Percentiles rank a stretch among this genome's conserved stretches.
Conservation (phyloP, 2,329 filamentous ascomycete species). For the Colletotrichum caudatum region DNA sequence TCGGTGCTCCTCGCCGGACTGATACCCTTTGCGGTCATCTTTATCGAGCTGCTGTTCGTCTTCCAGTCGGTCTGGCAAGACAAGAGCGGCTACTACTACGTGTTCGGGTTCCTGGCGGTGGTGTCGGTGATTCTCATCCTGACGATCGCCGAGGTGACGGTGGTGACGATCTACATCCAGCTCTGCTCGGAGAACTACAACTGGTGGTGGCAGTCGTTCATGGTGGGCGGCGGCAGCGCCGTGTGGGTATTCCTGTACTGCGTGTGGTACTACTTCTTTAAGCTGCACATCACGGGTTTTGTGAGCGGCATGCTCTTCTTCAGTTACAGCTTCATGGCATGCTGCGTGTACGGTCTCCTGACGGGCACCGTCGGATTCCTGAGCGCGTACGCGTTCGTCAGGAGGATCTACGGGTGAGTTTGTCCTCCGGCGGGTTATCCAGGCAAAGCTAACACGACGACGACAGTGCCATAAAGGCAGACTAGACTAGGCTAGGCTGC, state of each 20-base stretch:
- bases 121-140: slow-evolving; percentile 79
- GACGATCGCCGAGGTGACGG: slow-evolving; percentile 84
- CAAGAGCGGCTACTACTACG: slow-evolving; percentile 92
- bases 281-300: slow-evolving; percentile 84
- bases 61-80: slow-evolving; percentile 92
- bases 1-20: slow-evolving; percentile 79
- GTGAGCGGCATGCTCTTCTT: slow-evolving; percentile 87
- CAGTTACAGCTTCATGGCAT: slow-evolving; percentile 85
- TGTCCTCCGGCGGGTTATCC: neutral
- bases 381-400: slow-evolving; percentile 85
- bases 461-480: slow-evolving; percentile 64
- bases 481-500: slow-evolving; percentile 58
- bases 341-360: slow-evolving; percentile 82
- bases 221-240: slow-evolving; percentile 80
- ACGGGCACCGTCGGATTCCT: slow-evolving; percentile 88
- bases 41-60: slow-evolving; percentile 87
- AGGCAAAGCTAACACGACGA: slow-evolving; percentile 30
- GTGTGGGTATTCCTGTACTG: slow-evolving; percentile 88
- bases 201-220: slow-evolving; percentile 94
- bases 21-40: slow-evolving; percentile 87
- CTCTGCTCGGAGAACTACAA: slow-evolving; percentile 88
- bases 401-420: slow-evolving; percentile 82
- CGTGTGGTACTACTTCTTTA: slow-evolving; percentile 84
- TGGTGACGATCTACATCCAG: slow-evolving; percentile 85
- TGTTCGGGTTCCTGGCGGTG: slow-evolving; percentile 86